These are phyloP conservation scores for Cyamopsis tetragonoloba DNA, from an alignment of 306 rosid genomes.

Conservation along the genomic window DNA sequence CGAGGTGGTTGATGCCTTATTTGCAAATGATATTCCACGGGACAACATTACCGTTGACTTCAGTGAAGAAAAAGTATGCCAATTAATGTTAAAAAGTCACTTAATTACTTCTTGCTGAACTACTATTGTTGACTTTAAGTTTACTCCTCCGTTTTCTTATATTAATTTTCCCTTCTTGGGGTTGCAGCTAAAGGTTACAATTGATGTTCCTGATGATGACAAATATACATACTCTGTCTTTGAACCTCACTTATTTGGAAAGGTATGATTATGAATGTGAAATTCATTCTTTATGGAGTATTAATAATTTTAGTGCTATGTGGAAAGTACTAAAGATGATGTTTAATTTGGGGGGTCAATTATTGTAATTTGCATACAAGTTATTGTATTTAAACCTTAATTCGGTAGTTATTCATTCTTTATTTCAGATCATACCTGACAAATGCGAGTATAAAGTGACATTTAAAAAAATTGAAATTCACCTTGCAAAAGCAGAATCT, in stretches of 20 bases:
- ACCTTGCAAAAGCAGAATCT: conserved; percentile 55
- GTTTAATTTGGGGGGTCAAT: too few relatives aligned
- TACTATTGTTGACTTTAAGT: neutral
- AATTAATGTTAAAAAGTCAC: too few relatives aligned
- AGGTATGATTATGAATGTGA: conserved; percentile 50
- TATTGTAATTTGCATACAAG: too few relatives aligned
- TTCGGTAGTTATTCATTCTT: too few relatives aligned
- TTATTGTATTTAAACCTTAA: too few relatives aligned
- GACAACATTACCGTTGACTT: conserved; percentile 47
- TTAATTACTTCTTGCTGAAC: neutral
- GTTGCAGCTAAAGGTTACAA: conserved; percentile 57
- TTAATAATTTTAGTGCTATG: neutral
- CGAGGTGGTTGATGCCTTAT: conserved; percentile 64
- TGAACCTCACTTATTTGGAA: conserved; percentile 72
- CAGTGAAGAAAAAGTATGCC: conserved; percentile 79
- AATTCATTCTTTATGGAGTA: neutral
- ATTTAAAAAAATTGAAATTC: conserved; percentile 69
- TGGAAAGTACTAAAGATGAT: neutral
- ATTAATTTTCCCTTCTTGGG: neutral
- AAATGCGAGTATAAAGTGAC: conserved; percentile 48
- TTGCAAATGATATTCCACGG: conserved; percentile 61
- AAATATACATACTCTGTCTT: too few relatives aligned
- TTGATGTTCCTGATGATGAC: conserved; percentile 53
- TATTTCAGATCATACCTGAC: conserved; percentile 55
- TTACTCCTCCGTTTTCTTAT: neutral